phyloP scores from a whole-genome alignment of 1,139 yeast genomes.

The Casaregolazyma suthepensis region DNA sequence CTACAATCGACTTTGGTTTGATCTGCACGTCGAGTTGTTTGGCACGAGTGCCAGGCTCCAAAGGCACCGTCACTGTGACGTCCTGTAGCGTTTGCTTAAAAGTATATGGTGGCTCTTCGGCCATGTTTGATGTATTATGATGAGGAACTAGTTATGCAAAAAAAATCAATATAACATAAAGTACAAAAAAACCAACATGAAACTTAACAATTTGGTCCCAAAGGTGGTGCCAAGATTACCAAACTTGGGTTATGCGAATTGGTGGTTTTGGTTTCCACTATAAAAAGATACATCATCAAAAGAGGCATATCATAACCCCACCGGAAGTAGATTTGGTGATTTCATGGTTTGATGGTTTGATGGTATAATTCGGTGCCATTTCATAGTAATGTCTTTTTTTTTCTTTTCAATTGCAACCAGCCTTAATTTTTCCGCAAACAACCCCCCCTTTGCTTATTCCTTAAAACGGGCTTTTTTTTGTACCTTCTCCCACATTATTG shows the following conservation, averaged over 20 bases:
- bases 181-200: neutral
- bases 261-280: neutral
- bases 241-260: neutral
- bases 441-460: too few species aligned
- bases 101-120: conserved; percentile 25
- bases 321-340: neutral
- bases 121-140: neutral
- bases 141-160: neutral
- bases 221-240: neutral
- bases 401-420: neutral
- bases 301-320: neutral
- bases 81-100: conserved; percentile 41
- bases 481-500: neutral
- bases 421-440: neutral
- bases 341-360: neutral
- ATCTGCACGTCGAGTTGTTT: conserved; percentile 31
- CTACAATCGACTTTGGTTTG: conserved; percentile 23
- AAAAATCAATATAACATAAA: neutral
- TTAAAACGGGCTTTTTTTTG: neutral
- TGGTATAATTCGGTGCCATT: neutral
- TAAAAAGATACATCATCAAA: neutral
- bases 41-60: conserved; percentile 34
- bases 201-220: neutral
- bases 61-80: conserved; percentile 33
- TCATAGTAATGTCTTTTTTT: neutral